These are phyloP conservation scores for Arthrobotrys musiformis DNA, from an alignment of 2,329 filamentous ascomycete species.

Conservation along the genomic window DNA sequence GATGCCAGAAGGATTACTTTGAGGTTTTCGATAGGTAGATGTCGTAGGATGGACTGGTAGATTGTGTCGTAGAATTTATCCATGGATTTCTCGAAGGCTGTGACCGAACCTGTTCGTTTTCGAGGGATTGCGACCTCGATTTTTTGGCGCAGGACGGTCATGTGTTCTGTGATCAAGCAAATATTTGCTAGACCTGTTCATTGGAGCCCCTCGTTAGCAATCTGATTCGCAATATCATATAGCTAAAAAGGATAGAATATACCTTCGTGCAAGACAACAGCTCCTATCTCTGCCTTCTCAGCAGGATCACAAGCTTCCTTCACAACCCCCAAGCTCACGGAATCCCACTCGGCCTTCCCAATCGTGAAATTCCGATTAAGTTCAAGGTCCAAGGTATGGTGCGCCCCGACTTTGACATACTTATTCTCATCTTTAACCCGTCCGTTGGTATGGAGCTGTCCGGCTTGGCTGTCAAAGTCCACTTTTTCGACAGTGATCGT, in stretches of 20 bases:
- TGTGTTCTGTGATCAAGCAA: slow-evolving; percentile 81
- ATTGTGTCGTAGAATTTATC: slow-evolving; percentile 81
- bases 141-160: slow-evolving; percentile 77
- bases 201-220: background rate
- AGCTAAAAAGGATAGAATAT: background rate
- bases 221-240: background rate
- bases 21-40: slow-evolving; percentile 77
- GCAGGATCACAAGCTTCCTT: slow-evolving; percentile 81
- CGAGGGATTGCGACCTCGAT: slow-evolving; percentile 75
- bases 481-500: slow-evolving; percentile 73
- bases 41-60: slow-evolving; percentile 78
- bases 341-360: slow-evolving; percentile 90
- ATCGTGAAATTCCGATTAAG: slow-evolving; percentile 87
- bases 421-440: slow-evolving; percentile 74
- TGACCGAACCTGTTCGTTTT: slow-evolving; percentile 70
- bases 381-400: slow-evolving; percentile 83
- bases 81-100: slow-evolving; percentile 71
- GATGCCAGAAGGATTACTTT: slow-evolving; percentile 84
- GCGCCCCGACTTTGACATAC: slow-evolving; percentile 73
- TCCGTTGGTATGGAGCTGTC: slow-evolving; percentile 75
- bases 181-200: slow-evolving; percentile 73
- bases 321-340: slow-evolving; percentile 81
- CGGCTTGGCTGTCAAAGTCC: slow-evolving; percentile 76
- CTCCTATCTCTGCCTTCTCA: slow-evolving; percentile 82
- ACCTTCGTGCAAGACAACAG: slow-evolving; percentile 93